phyloP scores from a whole-genome alignment of 2,329 filamentous ascomycete species.

The Pseudocercospora fuligena region DNA sequence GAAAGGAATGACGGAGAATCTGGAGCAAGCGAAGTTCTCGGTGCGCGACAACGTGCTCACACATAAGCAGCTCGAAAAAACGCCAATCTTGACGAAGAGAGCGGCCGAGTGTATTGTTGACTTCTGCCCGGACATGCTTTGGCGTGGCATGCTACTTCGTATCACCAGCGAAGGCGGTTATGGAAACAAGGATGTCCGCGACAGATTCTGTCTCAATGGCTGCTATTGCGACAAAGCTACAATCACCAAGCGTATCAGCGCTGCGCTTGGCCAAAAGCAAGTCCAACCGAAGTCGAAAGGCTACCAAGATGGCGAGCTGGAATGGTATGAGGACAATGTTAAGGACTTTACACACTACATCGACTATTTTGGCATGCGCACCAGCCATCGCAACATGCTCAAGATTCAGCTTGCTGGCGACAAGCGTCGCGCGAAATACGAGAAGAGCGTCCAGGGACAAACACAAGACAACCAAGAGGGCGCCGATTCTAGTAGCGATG shows the following conservation, averaged over 20 bases:
- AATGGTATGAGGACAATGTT: constrained; percentile 36
- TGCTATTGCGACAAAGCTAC: constrained; percentile 42
- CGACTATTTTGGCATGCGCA: constrained; percentile 36
- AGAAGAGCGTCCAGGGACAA: constrained; percentile 10
- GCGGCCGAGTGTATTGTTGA: constrained; percentile 44
- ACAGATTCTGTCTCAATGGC: constrained; percentile 42
- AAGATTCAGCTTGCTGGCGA: constrained; percentile 33
- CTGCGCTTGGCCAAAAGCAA: constrained; percentile 43
- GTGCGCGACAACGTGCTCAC: constrained; percentile 41
- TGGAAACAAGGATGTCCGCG: constrained; percentile 42
- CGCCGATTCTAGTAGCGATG: constrained; percentile 15
- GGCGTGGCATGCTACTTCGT: constrained; percentile 42
- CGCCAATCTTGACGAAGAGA: constrained; percentile 34
- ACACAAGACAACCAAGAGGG: neutral
- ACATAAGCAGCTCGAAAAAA: constrained; percentile 36
- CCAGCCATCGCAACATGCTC: constrained; percentile 34
- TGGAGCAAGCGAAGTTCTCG: constrained; percentile 39
- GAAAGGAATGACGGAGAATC: constrained; percentile 37
- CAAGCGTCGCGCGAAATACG: constrained; percentile 25
- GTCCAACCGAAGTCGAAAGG: constrained; percentile 33
- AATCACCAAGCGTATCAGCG: constrained; percentile 43
- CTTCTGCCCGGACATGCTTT: constrained; percentile 44
- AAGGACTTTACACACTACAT: constrained; percentile 36
- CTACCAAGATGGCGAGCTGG: constrained; percentile 28
- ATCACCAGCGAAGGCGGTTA: constrained; percentile 39